Conservation (phyloP, 495 filamentous ascomycete genomes). For the Penicillium pulvis region DNA sequence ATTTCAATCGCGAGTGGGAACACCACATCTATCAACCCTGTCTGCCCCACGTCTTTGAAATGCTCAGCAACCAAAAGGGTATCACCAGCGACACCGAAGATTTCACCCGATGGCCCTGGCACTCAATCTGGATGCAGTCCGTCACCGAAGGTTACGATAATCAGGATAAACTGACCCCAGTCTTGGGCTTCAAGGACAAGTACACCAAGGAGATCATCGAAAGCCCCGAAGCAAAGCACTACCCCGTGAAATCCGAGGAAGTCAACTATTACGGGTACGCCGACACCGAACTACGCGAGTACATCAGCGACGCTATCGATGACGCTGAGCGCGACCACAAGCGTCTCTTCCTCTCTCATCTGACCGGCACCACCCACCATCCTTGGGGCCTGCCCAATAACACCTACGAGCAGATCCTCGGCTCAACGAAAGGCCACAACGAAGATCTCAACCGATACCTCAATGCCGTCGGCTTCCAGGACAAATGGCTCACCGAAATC, state of each 20-base stretch:
- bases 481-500: constrained; percentile 43
- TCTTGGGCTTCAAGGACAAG: constrained; percentile 43
- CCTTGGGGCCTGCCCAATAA: constrained; percentile 43
- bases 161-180: constrained; percentile 41
- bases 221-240: constrained; percentile 36
- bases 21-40: constrained; percentile 55
- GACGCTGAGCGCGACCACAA: constrained; percentile 43
- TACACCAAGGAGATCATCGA: constrained; percentile 45
- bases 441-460: constrained; percentile 41
- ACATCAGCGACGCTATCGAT: constrained; percentile 50
- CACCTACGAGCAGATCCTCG: constrained; percentile 28
- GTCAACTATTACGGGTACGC: constrained; percentile 55
- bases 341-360: constrained; percentile 50
- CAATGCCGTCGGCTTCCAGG: constrained; percentile 44
- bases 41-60: constrained; percentile 45
- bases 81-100: constrained; percentile 30
- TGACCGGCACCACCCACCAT: constrained; percentile 55
- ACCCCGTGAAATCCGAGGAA: constrained; percentile 36
- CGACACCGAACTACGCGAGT: constrained; percentile 46
- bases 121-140: constrained; percentile 51
- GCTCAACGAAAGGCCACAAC: constrained; percentile 14
- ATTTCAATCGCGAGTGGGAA: constrained; percentile 51
- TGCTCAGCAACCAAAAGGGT: constrained; percentile 37
- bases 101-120: constrained; percentile 42
- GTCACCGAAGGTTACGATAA: constrained; percentile 51